Evolutionary conservation across 2,329 filamentous ascomycete species (phyloP).

Genomic region (Trichoderma koningiopsis): DNA sequence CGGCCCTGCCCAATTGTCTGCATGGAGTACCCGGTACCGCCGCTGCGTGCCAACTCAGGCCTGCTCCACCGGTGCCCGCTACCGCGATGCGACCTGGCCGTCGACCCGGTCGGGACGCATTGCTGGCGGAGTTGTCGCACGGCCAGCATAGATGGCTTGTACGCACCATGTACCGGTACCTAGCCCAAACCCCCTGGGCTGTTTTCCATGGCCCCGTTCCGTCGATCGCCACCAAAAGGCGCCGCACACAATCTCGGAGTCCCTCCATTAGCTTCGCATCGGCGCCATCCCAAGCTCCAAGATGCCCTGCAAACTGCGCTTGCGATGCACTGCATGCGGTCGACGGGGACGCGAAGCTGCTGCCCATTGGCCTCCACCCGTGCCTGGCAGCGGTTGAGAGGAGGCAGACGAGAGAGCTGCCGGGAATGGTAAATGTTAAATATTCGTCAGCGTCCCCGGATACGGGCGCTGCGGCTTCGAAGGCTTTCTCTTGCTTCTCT

Average conservation of each 20-base stretch:
- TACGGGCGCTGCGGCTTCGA: neutral
- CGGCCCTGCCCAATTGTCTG: slow-evolving; percentile 1
- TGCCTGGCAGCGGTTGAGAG: slow-evolving; percentile 6
- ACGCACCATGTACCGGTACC: neutral
- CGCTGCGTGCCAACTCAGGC: slow-evolving; percentile 12
- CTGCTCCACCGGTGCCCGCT: slow-evolving; percentile 3
- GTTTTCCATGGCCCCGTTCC: neutral
- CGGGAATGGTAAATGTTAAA: slow-evolving; percentile 8
- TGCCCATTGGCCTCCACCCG: slow-evolving; percentile 23
- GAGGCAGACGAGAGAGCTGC: neutral
- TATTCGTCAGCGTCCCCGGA: slow-evolving; percentile 18
- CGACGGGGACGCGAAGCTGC: slow-evolving; percentile 13
- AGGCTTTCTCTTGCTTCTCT: neutral
- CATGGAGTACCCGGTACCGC: slow-evolving; percentile 17
- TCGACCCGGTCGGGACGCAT: neutral
- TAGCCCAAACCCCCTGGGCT: neutral
- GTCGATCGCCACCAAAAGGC: slow-evolving; percentile 19
- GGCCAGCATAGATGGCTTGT: neutral
- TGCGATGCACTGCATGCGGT: slow-evolving; percentile 5
- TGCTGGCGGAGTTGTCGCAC: neutral
- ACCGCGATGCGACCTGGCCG: neutral
- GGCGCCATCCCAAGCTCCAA: slow-evolving; percentile 6
- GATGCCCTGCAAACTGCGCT: neutral
- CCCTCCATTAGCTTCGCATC: slow-evolving; percentile 9
- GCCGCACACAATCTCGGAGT: slow-evolving; percentile 11